phyloP scores from a whole-genome alignment of 495 filamentous ascomycete genomes.

The Aspergillus affinis region DNA sequence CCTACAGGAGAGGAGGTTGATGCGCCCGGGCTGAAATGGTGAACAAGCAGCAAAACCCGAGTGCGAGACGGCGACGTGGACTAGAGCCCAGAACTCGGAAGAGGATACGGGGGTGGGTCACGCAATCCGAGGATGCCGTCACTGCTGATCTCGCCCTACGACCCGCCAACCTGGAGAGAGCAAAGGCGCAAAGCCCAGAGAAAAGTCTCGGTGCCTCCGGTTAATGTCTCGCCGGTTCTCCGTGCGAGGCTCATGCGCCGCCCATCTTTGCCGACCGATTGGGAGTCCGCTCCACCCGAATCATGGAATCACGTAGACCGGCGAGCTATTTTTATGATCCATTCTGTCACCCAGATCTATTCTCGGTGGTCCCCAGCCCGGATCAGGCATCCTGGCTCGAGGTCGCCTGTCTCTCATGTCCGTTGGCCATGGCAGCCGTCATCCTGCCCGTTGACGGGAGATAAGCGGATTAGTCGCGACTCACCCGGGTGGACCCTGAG shows the following conservation, averaged over 20 bases:
- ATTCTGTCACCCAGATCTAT: neutral
- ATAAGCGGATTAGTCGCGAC: neutral
- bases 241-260: neutral
- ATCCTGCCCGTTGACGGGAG: neutral
- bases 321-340: neutral
- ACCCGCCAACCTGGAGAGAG: neutral
- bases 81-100: neutral
- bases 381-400: neutral
- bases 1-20: too few relatives aligned
- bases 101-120: neutral
- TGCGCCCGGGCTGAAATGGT: too few relatives aligned
- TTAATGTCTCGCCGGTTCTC: neutral
- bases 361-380: neutral
- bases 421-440: neutral
- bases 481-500: neutral
- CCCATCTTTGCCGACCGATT: too few relatives aligned
- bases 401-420: neutral
- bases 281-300: neutral
- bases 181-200: too few relatives aligned
- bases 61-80: too few relatives aligned
- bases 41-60: too few relatives aligned
- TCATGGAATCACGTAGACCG: neutral
- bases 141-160: neutral
- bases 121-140: neutral
- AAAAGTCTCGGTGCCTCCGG: too few relatives aligned